phyloP scores from a whole-genome alignment of 257 asterid species.

The Penstemon davidsonii region DNA sequence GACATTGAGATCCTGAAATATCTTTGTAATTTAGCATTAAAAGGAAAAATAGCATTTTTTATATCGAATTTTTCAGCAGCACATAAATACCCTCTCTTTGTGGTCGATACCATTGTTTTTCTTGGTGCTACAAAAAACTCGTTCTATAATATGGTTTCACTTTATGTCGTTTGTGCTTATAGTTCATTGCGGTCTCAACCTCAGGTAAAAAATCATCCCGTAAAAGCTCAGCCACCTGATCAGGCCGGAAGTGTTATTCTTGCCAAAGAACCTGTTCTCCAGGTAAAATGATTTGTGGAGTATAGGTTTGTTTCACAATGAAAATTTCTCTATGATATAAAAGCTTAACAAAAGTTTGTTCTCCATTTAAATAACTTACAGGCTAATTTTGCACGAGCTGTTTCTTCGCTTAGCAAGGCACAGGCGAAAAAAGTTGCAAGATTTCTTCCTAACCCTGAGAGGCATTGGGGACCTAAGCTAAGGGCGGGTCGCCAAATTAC shows the following conservation, averaged over 20 bases:
- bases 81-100: neutral
- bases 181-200: constrained; percentile 20
- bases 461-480: constrained; percentile 99
- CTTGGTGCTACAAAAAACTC: neutral
- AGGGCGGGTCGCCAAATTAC: constrained; percentile 93
- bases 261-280: constrained; percentile 80
- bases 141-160: neutral
- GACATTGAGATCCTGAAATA: neutral
- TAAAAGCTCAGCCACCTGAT: constrained; percentile 84
- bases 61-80: neutral
- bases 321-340: neutral
- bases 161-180: neutral
- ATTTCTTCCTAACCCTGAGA: constrained; percentile 90
- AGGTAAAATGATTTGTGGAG: constrained; percentile 40
- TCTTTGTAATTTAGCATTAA: neutral
- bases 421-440: constrained; percentile 94
- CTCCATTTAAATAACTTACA: constrained; percentile 26
- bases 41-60: too few relatives aligned
- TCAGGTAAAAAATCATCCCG: constrained; percentile 89
- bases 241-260: constrained; percentile 83
- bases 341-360: neutral
- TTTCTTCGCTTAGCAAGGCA: constrained; percentile 89
- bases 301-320: neutral
- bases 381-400: constrained; percentile 95
- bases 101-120: neutral